phyloP scores from a whole-genome alignment of 192 early-diverging fungal genomes.

The Coemansia sp. region DNA sequence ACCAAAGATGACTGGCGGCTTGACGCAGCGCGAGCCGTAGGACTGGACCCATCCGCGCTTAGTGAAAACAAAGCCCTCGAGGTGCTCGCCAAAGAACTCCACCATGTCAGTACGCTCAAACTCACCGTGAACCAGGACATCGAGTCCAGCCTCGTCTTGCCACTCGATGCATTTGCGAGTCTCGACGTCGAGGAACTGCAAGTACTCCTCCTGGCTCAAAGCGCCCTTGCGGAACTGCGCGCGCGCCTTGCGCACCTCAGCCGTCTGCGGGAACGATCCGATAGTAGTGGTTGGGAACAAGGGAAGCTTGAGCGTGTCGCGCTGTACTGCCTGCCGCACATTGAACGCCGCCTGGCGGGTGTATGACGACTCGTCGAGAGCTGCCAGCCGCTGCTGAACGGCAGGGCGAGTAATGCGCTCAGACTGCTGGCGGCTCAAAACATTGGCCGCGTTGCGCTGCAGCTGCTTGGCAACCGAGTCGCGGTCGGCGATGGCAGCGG shows the following conservation, averaged over 20 bases:
- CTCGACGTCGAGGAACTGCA: slow-evolving; percentile 83
- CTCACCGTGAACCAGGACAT: slow-evolving; percentile 98
- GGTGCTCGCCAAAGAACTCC: slow-evolving; percentile 95
- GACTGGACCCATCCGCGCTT: slow-evolving; percentile 97
- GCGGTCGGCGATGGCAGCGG: slow-evolving; percentile 55
- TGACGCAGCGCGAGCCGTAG: slow-evolving; percentile 96
- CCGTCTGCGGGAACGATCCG: slow-evolving; percentile 98
- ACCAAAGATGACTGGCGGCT: slow-evolving; percentile 97
- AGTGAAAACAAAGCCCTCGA: slow-evolving; percentile 94
- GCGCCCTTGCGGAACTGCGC: slow-evolving; percentile 88
- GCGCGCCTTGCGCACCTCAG: slow-evolving; percentile 92
- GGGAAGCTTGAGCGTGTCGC: slow-evolving; percentile 79
- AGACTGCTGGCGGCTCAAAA: slow-evolving; percentile 73
- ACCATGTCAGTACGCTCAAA: slow-evolving; percentile 97
- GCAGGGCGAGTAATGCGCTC: slow-evolving; percentile 78
- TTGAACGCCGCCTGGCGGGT: slow-evolving; percentile 74
- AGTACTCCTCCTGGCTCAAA: slow-evolving; percentile 69
- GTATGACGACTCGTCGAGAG: slow-evolving; percentile 72
- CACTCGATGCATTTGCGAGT: slow-evolving; percentile 82
- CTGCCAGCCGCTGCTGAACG: slow-evolving; percentile 75
- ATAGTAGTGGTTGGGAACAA: slow-evolving; percentile 96
- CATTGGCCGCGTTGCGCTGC: slow-evolving; percentile 69
- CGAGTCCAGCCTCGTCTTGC: slow-evolving; percentile 88
- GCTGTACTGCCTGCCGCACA: slow-evolving; percentile 73
- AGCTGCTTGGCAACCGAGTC: slow-evolving; percentile 70